Evolutionary conservation across 2,329 filamentous ascomycete species (phyloP), one percentile per base, ranked within the genome.

Genomic region (Penicillium oxalicum): DNA sequence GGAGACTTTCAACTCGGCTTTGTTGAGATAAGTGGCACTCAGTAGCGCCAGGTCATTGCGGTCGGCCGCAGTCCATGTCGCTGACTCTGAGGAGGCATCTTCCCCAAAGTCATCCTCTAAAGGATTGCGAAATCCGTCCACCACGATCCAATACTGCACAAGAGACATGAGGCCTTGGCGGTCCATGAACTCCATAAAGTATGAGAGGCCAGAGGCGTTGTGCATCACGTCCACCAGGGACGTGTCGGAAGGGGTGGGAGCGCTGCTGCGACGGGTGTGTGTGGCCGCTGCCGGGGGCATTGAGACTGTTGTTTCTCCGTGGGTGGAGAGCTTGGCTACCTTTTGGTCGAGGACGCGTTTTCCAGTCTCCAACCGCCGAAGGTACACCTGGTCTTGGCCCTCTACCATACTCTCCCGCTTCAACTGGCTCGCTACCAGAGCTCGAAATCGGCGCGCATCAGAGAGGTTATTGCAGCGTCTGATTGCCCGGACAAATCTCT

Each of bases 141-240:
- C 93, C 3, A 97, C 93, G 36, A 98, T 84, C 90, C 91, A 98
- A 68, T 97, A 98, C 62, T 98, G 93, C 5, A 98, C 91, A 40
- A 96, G 74, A 11, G 87, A 80, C 85, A 97, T 91, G 26, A 91
- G 76, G 12, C 80, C 79, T 64, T 91, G 87, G 37, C 93, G 84
- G 66, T 98, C 93, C 93, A 98, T 98, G 63, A 90, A 97, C 66
- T 98, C 93, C 93, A 98, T 98, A 72, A 98, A 97, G 66, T 95
- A 98, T 2, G 93, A 97, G 7, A 98, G 76, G 0, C 89, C 91
- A 1, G 91, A 87, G 2, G 93, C 82, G 67, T 94, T 90, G 57
- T 91, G 86, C 49, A 98, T 77, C n/a, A 98, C 77, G 56, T 97
- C 90, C 9, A 84, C 81, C 2, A 97, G 75, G 0, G 87, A 84